These are phyloP conservation scores for Cutaneotrichosporon mucoides DNA, from an alignment of 1,284 basidiomycete species.

Conservation along the genomic window DNA sequence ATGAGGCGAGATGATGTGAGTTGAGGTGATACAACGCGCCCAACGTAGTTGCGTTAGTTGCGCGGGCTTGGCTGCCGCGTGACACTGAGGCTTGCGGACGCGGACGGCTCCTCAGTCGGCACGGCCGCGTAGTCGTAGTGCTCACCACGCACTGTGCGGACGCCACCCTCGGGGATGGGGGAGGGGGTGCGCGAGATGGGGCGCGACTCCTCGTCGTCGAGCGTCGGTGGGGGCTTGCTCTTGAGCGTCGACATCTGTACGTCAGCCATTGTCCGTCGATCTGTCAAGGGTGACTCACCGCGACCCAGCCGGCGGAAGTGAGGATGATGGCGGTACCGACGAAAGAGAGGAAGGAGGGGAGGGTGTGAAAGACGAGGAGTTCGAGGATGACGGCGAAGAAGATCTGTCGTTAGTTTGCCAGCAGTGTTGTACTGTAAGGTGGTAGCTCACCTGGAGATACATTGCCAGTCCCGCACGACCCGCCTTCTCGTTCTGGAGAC, in stretches of 20 bases:
- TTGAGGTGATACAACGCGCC: too few species aligned
- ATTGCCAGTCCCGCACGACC: conserved; percentile 47
- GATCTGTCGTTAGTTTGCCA: conserved; percentile 21
- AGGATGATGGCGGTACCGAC: conserved; percentile 46
- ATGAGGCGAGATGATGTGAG: too few species aligned
- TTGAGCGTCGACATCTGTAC: conserved; percentile 18
- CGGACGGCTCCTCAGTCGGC: conserved; percentile 1
- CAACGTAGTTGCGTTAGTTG: too few species aligned
- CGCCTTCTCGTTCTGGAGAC: conserved; percentile 49
- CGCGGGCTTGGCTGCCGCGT: not conserved
- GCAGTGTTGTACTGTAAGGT: not conserved
- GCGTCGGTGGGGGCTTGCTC: conserved; percentile 7
- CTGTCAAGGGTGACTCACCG: conserved; percentile 32
- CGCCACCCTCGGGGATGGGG: conserved; percentile 21
- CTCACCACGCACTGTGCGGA: conserved; percentile 18
- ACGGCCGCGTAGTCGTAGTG: conserved; percentile 21
- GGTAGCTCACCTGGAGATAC: conserved; percentile 39
- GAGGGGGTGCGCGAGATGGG: conserved; percentile 35
- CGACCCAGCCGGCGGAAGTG: conserved; percentile 43
- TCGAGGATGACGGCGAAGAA: conserved; percentile 47
- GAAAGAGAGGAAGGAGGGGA: conserved; percentile 40
- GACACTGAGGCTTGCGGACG: not conserved
- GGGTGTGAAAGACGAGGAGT: conserved; percentile 40
- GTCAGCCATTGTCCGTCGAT: not conserved
- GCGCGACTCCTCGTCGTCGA: conserved; percentile 22